These are phyloP conservation scores for Ascochyta clinopodiicola DNA, from an alignment of 2,329 filamentous ascomycete genomes.

Conservation along the genomic window DNA sequence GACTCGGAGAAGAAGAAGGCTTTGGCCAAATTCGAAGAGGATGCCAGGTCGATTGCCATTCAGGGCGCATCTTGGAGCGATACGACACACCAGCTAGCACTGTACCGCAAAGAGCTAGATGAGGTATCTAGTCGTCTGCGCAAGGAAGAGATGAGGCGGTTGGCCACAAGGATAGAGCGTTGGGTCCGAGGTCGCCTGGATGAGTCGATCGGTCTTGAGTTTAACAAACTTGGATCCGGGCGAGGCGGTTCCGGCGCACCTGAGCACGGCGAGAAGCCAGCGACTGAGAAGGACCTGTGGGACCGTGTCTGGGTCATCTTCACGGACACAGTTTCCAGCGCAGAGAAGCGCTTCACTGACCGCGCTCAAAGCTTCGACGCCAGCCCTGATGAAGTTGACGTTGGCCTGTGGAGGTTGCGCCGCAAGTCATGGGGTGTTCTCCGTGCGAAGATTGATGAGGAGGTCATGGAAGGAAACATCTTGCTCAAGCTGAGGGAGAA, in stretches of 20 bases:
- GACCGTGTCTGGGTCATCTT: constrained; percentile 94
- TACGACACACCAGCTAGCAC: constrained; percentile 77
- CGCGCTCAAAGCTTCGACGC: constrained; percentile 94
- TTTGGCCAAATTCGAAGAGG: constrained; percentile 74
- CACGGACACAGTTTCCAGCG: constrained; percentile 79
- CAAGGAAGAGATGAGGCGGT: constrained; percentile 93
- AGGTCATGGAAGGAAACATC: constrained; percentile 97
- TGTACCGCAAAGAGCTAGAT: constrained; percentile 91
- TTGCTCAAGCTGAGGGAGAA: constrained; percentile 95
- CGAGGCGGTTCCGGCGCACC: constrained; percentile 82
- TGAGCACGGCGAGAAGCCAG: constrained; percentile 73
- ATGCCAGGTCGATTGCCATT: constrained; percentile 76
- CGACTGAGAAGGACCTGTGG: constrained; percentile 86
- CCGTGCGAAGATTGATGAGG: constrained; percentile 89
- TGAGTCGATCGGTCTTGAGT: constrained; percentile 89
- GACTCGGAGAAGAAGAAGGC: constrained; percentile 79
- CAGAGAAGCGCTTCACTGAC: constrained; percentile 83
- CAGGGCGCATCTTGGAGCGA: constrained; percentile 86
- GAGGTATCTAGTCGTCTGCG: constrained; percentile 84
- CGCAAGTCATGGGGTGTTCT: constrained; percentile 95
- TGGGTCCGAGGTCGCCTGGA: constrained; percentile 89
- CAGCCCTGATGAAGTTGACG: constrained; percentile 85
- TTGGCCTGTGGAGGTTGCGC: constrained; percentile 89
- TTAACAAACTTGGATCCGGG: constrained; percentile 93
- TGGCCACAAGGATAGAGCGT: constrained; percentile 88